A percentile compares a stretch with the other conserved stretches of the same genome.
Conservation (phyloP, 192 early-diverging fungal genomes). For the Thoreauomyces humboldtii region DNA sequence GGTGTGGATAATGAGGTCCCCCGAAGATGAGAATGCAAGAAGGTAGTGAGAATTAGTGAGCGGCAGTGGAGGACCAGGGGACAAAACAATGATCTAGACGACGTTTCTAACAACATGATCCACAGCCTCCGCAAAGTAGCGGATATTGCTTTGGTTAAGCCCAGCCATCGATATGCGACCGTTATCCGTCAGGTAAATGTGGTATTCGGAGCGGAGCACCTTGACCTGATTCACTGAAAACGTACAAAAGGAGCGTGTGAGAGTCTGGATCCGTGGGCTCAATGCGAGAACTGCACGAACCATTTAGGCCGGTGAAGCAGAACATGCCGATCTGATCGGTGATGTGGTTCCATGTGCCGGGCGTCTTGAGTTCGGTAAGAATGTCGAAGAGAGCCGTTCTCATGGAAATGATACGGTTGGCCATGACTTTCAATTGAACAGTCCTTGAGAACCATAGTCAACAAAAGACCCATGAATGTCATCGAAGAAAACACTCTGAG, state of each 20-base stretch:
- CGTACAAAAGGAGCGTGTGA: background rate
- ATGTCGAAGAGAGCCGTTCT: conserved; percentile 64
- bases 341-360: conserved; percentile 96
- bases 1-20: too few relatives aligned
- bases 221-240: conserved; percentile 67
- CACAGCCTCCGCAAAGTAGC: conserved; percentile 84
- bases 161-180: conserved; percentile 95
- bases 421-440: conserved; percentile 62
- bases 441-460: conserved; percentile 4
- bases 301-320: conserved; percentile 84
- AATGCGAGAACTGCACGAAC: conserved; percentile 27
- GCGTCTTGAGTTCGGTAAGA: conserved; percentile 73
- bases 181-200: conserved; percentile 92
- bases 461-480: background rate
- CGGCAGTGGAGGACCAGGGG: too few relatives aligned
- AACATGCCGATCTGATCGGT: conserved; percentile 98
- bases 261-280: background rate
- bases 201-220: conserved; percentile 78
- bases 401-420: conserved; percentile 88
- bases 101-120: conserved; percentile 87
- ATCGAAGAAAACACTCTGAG: background rate
- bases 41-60: too few relatives aligned
- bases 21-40: too few relatives aligned
- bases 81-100: too few relatives aligned
- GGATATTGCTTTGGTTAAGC: conserved; percentile 81